Base-by-base conservation (phyloP, 2,329 filamentous ascomycete species). In the Cryphonectria parasitica region DNA sequence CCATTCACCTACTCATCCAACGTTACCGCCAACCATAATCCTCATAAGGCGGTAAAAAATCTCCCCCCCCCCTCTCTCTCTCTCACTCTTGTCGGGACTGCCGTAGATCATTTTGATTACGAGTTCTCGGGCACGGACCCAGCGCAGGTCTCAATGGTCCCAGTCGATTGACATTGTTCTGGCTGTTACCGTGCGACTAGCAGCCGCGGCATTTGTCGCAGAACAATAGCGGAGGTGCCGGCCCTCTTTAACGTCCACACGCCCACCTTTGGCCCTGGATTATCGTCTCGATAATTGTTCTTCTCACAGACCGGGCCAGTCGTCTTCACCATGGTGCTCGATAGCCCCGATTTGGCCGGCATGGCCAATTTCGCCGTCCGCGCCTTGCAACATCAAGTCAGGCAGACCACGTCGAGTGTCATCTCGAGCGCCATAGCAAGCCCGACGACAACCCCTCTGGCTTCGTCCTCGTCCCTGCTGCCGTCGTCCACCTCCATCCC, bases 301-400 rank as follows among this genome's bases (percentile, higher is more conserved):
- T 34, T 49, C 1, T n/a, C 17, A 28, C 43, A 36, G 15, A 17
- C n/a, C 28, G 22, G 22, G 13, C 60, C 60, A 43, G 22, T 8
- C 41, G 13, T 34, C 34, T 15, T 31, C 65, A 36, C 67, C 66
- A 73, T 73, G 71, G 54, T 61, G 6, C 61, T 68, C 61, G 64
- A 69, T n/a, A 67, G 60, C 52, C 28, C 68, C 64, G 71, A 72
- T 34, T 28, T 73, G 64, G 69, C 67, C 67, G 71, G 54, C 49
- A 31, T 71, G 62, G 69, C 71, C 58, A 49, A 73, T 34, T 22
- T 71, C n/a, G 67, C 69, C 45, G 41, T 71, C 17, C 71, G 71
- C 63, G 70, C 71, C 10, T 49, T 73, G 8, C 66, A 73, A 31
- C 52, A 73, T 45, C 69, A 73, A 49, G 63, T 69, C 54, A 36